These are phyloP conservation scores for Solanum hybrid DNA, from an alignment of 305 asterid genomes.

Conservation along the genomic window DNA sequence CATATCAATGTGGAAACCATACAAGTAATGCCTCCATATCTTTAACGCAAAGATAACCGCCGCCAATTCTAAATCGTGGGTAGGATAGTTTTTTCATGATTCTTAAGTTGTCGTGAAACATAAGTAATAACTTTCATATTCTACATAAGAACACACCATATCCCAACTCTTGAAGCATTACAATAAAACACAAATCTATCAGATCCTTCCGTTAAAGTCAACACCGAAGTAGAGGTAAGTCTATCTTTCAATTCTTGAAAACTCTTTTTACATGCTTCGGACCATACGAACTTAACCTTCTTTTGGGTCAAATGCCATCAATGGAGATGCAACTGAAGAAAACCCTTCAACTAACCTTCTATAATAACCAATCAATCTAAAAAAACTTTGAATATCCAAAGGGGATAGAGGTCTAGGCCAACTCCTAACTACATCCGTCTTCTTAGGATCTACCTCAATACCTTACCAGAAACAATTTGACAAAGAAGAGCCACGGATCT, in stretches of 20 bases:
- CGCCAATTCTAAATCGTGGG: no score
- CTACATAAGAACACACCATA: neutral
- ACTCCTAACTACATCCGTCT: neutral
- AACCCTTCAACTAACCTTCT: neutral
- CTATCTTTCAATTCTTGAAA: neutral
- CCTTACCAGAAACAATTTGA: neutral
- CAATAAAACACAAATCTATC: neutral
- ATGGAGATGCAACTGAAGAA: neutral
- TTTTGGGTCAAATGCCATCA: neutral
- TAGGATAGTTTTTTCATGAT: neutral
- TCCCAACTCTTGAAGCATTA: neutral
- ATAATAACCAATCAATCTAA: neutral
- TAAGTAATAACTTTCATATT: neutral
- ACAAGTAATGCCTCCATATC: no score
- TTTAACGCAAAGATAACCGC: no score
- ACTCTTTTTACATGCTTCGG: neutral
- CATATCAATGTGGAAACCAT: no score
- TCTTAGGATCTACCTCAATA: neutral
- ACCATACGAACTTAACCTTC: neutral
- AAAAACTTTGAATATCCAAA: neutral
- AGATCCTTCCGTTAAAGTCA: neutral
- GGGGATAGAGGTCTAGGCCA: neutral
- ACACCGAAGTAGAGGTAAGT: neutral
- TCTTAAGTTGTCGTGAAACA: neutral
- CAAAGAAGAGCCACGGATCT: neutral